Percentiles rank a stretch among this genome's conserved stretches.
These are phyloP conservation scores for Termitomyces sp. DNA, from an alignment of 768 basidiomycete genomes.

Conservation along the genomic window DNA sequence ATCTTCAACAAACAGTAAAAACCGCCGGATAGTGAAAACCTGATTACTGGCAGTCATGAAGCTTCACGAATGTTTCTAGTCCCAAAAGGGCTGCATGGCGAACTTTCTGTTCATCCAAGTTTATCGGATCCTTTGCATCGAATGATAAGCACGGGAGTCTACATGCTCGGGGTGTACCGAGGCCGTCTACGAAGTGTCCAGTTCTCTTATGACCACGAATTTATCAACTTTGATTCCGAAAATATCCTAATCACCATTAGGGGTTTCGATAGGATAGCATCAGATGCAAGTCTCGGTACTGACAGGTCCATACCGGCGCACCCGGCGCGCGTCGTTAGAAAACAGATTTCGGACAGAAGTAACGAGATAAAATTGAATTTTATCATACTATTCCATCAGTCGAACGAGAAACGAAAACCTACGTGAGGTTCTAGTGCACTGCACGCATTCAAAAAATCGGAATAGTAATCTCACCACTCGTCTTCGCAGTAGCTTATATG, in stretches of 20 bases:
- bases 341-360: slow-evolving; percentile 16
- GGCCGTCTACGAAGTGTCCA: slow-evolving; percentile 20
- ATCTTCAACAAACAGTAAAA: background rate
- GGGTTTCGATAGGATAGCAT: slow-evolving; percentile 35
- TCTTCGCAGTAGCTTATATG: slow-evolving; percentile 27
- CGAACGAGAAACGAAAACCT: slow-evolving; percentile 26
- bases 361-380: slow-evolving; percentile 25
- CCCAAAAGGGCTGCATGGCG: slow-evolving; percentile 24
- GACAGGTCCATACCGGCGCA: slow-evolving; percentile 40
- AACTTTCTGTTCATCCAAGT: slow-evolving; percentile 26
- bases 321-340: slow-evolving; percentile 19
- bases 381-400: slow-evolving; percentile 26
- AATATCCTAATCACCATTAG: slow-evolving; percentile 30
- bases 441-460: slow-evolving; percentile 1
- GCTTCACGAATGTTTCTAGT: slow-evolving; percentile 40
- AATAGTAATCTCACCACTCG: background rate
- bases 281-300: slow-evolving; percentile 55
- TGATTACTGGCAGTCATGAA: slow-evolving; percentile 33
- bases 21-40: slow-evolving; percentile 21
- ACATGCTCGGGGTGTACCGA: slow-evolving; percentile 32
- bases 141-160: slow-evolving; percentile 44
- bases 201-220: slow-evolving; percentile 34
- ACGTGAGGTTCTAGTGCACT: slow-evolving; percentile 24
- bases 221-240: slow-evolving; percentile 23
- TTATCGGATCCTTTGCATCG: background rate